These are phyloP conservation scores for Cyclospora cayetanensis DNA, from an alignment of 169 alveolate species.

Conservation along the genomic window DNA sequence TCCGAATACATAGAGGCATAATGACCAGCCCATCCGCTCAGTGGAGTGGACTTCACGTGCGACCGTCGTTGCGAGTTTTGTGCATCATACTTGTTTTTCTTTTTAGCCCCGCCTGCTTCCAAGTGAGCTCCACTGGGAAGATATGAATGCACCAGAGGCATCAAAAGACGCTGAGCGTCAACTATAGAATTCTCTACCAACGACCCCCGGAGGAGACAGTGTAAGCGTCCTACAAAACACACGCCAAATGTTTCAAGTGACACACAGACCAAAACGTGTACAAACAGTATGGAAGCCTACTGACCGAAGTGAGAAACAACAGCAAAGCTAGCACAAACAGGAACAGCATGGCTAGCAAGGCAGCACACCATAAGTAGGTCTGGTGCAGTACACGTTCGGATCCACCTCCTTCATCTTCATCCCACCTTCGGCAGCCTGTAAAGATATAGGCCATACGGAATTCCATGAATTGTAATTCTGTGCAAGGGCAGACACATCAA, in stretches of 20 bases:
- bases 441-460: background rate
- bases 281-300: background rate
- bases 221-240: conserved; percentile 68
- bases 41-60: no score
- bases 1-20: no score
- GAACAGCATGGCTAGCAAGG: background rate
- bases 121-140: conserved; percentile 43
- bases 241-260: background rate
- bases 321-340: background rate
- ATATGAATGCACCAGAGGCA: conserved; percentile 70
- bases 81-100: background rate
- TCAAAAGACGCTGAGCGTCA: conserved; percentile 57
- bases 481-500: background rate
- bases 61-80: no score
- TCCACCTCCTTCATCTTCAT: conserved; percentile 55
- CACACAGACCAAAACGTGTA: background rate
- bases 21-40: no score
- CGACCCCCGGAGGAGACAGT: conserved; percentile 74
- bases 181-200: conserved; percentile 38
- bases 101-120: conserved; percentile 21
- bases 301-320: background rate
- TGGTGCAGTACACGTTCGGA: conserved; percentile 64
- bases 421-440: conserved; percentile 55
- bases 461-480: background rate
- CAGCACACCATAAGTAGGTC: conserved; percentile 60